Evolutionary conservation across 2,329 filamentous ascomycete genomes (phyloP), one percentile per base, ranked within the genome.

Genomic region (Ophiocordyceps robertsii): DNA sequence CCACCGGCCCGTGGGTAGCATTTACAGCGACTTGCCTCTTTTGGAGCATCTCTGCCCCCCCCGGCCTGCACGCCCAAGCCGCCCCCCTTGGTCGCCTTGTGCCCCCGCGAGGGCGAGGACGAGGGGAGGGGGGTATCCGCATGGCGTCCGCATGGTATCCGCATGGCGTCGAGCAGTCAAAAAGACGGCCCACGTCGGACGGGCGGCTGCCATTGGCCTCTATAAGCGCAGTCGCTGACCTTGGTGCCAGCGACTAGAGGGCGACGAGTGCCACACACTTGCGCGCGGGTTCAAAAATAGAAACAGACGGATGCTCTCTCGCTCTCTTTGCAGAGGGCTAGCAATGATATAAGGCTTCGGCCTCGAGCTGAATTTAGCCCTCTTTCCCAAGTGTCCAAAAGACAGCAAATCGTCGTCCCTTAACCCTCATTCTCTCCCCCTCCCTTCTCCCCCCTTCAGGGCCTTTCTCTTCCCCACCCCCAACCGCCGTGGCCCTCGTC

Each of bases 321-420:
- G 21, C 24, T 29, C 37, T 9, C 6, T 14, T 10, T 37, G 16
- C 12, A 2, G 12, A n/a, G 37, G 12, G 6, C 24, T 12, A 12
- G 10, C 65, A 68, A 17, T 60, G 64, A 73, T 76, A 76, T 76
- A 76, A 75, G 71, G 62, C 69, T 68, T 68, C 67, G 63, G 62
- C 61, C 64, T 60, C 66, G 62, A 64, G 63, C 60, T 58, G 55
- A 59, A 61, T 62, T 65, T 63, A 62, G 56, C 58, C 58, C 24
- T 27, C 24, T 27, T 27, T 27, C 9, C 58, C 55, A 55, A 55
- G 53, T 53, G 51, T 16, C 33, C 33, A 7, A 36, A 14, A 14
- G 33, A 10, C 33, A 10, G 9, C 33, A 14, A 7, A 14, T 8
- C 14, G 14, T 10, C 14, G 33, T 36, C n/a, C 33, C 16, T 14